Conservation (phyloP, 2,329 filamentous ascomycete species). For the Beauveria scarabaeidicola region DNA sequence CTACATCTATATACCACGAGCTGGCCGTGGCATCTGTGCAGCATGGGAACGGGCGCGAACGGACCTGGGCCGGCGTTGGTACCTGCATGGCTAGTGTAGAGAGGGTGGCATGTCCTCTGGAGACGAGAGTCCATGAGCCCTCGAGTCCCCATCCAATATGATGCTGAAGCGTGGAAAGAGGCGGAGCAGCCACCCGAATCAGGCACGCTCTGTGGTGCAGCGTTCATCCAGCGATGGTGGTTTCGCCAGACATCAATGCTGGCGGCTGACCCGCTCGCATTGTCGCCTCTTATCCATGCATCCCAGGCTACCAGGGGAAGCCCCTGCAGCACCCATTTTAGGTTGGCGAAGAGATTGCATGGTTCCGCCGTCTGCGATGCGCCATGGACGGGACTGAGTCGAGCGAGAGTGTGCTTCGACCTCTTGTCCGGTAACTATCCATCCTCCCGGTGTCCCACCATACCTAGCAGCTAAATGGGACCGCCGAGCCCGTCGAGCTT, state of each 20-base stretch:
- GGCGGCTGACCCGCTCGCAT: conserved; percentile 7
- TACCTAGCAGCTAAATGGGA: background rate
- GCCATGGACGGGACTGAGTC: background rate
- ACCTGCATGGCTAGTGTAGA: background rate
- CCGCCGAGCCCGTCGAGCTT: background rate
- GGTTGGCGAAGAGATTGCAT: conserved; percentile 8
- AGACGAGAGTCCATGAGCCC: background rate
- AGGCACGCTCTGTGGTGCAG: background rate
- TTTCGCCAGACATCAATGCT: conserved; percentile 1
- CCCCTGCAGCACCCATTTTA: conserved; percentile 8
- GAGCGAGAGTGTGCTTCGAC: conserved; percentile 1
- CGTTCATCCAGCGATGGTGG: conserved; percentile 1
- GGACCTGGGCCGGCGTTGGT: background rate
- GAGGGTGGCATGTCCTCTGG: background rate
- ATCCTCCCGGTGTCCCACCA: background rate
- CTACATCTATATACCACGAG: conserved; percentile 11
- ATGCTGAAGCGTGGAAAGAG: conserved; percentile 10
- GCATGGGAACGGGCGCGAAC: background rate
- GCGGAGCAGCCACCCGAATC: conserved; percentile 6
- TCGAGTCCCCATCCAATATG: conserved; percentile 6
- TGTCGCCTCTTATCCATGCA: background rate
- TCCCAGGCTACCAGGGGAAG: background rate
- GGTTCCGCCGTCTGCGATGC: background rate
- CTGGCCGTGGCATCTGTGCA: background rate
- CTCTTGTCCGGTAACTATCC: background rate